Percentiles rank a stretch among this genome's conserved stretches.
These are phyloP conservation scores for Leccinum pellstonianum DNA, from an alignment of 768 basidiomycete genomes.

Conservation along the genomic window DNA sequence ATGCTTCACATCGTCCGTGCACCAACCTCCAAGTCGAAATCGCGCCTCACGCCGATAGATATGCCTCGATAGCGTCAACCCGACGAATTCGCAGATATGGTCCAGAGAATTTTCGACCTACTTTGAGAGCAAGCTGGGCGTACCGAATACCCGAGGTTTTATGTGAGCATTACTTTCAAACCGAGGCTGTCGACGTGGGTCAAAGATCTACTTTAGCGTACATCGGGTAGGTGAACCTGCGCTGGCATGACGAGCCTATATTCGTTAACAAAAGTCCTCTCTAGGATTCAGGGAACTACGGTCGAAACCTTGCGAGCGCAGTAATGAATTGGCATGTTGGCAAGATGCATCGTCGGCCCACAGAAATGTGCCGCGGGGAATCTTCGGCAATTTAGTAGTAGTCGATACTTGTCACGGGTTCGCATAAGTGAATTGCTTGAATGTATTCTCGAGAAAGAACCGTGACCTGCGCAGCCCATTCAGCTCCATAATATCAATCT, in stretches of 20 bases:
- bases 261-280: neutral
- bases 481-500: neutral
- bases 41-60: slow-evolving; percentile 36
- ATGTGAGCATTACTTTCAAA: slow-evolving; percentile 40
- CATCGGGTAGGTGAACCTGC: slow-evolving; percentile 20
- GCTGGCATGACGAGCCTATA: neutral
- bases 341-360: neutral
- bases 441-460: neutral
- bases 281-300: slow-evolving; percentile 18
- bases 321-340: neutral
- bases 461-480: too few species aligned
- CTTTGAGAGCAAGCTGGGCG: slow-evolving; percentile 52
- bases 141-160: slow-evolving; percentile 56
- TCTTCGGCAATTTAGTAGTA: neutral
- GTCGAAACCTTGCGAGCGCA: slow-evolving; percentile 8
- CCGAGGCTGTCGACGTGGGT: neutral
- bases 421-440: neutral
- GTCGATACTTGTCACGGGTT: neutral
- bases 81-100: slow-evolving; percentile 47
- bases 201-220: slow-evolving; percentile 5
- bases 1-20: slow-evolving; percentile 53
- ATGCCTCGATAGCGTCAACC: slow-evolving; percentile 55
- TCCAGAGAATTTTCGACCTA: slow-evolving; percentile 55
- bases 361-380: neutral
- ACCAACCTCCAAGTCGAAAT: neutral